phyloP scores from a whole-genome alignment of 108 stramenopile genomes.

The Stephanodiscus triporus region DNA sequence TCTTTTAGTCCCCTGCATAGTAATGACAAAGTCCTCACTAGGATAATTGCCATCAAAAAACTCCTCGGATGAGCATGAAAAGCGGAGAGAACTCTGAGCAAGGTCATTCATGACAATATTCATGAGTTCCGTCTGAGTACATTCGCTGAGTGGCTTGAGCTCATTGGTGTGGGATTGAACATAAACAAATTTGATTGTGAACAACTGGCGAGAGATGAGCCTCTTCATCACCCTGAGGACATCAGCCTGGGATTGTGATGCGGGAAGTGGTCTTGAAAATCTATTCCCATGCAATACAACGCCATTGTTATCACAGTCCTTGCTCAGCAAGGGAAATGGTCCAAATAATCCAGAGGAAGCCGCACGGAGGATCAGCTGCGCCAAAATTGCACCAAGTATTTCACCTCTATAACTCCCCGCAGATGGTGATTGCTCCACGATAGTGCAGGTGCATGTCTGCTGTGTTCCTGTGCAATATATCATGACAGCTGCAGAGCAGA shows the following conservation, averaged over 20 bases:
- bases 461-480: background rate
- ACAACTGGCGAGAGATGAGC: background rate
- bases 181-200: background rate
- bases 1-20: background rate
- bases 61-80: background rate
- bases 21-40: background rate
- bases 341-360: background rate
- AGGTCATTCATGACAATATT: background rate
- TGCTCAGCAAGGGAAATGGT: no score
- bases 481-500: conserved; percentile 9
- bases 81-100: background rate
- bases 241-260: conserved; percentile 3
- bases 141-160: background rate
- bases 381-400: background rate
- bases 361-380: conserved; percentile 1
- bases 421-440: background rate
- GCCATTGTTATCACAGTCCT: conserved; percentile 5
- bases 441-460: background rate
- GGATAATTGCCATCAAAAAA: no score
- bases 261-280: background rate
- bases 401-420: background rate
- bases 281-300: conserved; percentile 4
- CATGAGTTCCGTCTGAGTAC: background rate
- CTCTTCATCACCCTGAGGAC: background rate
- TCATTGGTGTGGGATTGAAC: background rate